Percentiles rank a stretch among this genome's conserved stretches.
Conservation (phyloP, 306 rosid genomes). For the Chamaecrista fasciculata region DNA sequence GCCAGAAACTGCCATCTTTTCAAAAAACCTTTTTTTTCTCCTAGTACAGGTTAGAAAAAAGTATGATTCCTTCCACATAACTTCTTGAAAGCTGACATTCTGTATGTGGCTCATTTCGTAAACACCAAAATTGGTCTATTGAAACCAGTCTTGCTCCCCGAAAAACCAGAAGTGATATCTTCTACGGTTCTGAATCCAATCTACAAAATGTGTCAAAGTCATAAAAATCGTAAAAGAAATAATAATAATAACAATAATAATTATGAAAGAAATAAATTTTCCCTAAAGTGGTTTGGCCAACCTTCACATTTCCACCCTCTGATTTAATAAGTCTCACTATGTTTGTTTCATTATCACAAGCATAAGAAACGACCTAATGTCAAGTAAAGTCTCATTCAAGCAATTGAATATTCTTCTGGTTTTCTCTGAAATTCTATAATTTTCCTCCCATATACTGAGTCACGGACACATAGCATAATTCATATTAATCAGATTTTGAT, state of each 20-base stretch:
- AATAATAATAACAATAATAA: not conserved
- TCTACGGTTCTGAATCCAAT: conserved; percentile 59
- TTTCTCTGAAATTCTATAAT: too few species aligned
- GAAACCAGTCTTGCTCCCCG: conserved; percentile 51
- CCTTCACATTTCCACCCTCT: not conserved
- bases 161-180: conserved; percentile 42
- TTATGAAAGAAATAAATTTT: not conserved
- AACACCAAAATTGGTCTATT: conserved; percentile 66
- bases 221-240: not conserved
- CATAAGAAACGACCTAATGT: too few species aligned
- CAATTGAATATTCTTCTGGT: too few species aligned
- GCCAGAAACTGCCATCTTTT: not conserved
- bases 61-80: not conserved
- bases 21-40: not conserved
- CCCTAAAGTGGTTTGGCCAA: not conserved
- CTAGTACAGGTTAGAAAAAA: not conserved
- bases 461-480: too few species aligned
- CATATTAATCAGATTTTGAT: too few species aligned
- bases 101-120: conserved; percentile 42
- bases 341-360: not conserved
- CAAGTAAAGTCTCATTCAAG: too few species aligned
- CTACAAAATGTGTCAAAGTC: conserved; percentile 37
- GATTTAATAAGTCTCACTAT: not conserved
- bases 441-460: too few species aligned
- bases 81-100: not conserved